Evolutionary conservation across 768 basidiomycete genomes (phyloP), one percentile per base, ranked within the genome.

Genomic region (Boletus speciosus): DNA sequence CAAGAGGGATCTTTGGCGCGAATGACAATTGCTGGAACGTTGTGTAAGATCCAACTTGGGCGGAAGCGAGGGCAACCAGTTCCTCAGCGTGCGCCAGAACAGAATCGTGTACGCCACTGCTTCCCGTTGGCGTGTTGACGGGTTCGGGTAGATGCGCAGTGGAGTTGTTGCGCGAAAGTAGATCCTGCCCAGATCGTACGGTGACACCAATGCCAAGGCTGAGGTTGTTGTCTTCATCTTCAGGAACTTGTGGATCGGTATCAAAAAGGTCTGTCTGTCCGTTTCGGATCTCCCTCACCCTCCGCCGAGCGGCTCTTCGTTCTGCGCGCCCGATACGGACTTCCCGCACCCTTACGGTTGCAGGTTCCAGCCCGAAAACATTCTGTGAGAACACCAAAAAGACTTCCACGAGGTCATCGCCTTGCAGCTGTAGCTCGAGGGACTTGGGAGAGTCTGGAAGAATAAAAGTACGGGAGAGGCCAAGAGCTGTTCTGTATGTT

Each of bases 261-360:
- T 75, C 77, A 11, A 68, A 67, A 11, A 74, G 55, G 10, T 73
- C 64, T n/a, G 79, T 79, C 6, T 81, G 81, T 16, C 77, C 74
- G 42, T 66, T 65, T 49, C 84, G 76, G 35, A 78, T 78, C 66
- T 88, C 88, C 34, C 91, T 81, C 14, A 88, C 84, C 49, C 92
- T 79, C 52, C 93, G 79, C 34, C 93, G 78, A 21, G 92, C 90
- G 11, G 92, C 91, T 55, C 93, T 74, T 32, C 93, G 80, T 69
- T 94, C 93, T 2, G 90, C 89, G 5, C 93, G 83, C 7, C 90
- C 93, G 41, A 95, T 92, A 34, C 93, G 80, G 23, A 96, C 93
- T 69, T 96, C 93, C 5, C 93, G 84, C n/a, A 96, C 93, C 27
- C 93, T 82, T 19, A 96, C 93, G 1, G 93, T 96, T 2, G 92